Evolutionary conservation across 257 asterid genomes (phyloP).

Genomic region (Apocynum venetum): DNA sequence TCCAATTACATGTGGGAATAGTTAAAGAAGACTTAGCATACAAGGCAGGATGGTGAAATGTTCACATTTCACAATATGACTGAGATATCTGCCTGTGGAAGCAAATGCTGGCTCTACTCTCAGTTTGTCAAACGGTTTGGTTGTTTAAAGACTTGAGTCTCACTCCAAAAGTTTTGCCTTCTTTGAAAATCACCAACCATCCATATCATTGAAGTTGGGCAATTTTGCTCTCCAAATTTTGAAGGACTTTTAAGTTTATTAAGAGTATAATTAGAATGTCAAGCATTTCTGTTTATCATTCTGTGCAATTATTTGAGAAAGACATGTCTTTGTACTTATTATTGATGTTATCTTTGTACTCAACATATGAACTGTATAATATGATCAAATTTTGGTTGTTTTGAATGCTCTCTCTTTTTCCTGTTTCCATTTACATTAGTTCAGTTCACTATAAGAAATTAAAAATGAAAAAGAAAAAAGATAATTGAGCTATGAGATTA

Average conservation of each 20-base stretch:
- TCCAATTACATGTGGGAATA: background rate
- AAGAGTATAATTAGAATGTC: background rate
- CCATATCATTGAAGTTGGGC: background rate
- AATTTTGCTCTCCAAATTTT: background rate
- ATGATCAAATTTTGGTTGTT: no score
- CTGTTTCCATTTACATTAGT: no score
- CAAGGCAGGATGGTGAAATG: slow-evolving; percentile 6
- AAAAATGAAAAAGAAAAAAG: no score
- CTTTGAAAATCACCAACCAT: slow-evolving; percentile 3
- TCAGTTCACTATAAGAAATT: no score
- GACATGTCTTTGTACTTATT: no score
- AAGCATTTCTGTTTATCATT: no score
- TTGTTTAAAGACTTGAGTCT: slow-evolving; percentile 3
- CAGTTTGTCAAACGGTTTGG: background rate
- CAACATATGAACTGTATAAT: no score
- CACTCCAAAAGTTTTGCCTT: background rate
- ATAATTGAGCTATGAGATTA: no score
- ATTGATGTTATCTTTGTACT: no score
- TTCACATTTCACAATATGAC: background rate
- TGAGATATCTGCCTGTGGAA: background rate
- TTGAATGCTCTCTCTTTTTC: no score
- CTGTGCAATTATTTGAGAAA: background rate
- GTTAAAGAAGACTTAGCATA: background rate
- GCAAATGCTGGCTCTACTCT: background rate
- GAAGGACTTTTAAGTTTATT: background rate